Conservation (phyloP, 1,284 basidiomycete genomes). For the Cerioporus squamosus region DNA sequence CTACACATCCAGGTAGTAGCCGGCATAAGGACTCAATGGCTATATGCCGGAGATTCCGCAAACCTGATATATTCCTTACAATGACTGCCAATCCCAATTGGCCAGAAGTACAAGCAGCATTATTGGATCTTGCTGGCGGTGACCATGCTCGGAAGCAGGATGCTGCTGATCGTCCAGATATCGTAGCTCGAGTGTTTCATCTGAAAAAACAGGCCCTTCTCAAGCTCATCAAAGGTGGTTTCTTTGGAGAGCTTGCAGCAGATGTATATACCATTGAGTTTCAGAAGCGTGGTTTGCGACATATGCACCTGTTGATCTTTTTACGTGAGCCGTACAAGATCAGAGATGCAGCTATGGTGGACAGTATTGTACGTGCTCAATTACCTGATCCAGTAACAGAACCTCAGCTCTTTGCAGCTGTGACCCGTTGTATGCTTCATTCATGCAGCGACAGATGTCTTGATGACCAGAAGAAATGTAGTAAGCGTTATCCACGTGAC, state of each 20-base stretch:
- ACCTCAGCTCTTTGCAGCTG: conserved; percentile 41
- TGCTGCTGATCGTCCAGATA: conserved; percentile 47
- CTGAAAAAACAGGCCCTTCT: conserved; percentile 44
- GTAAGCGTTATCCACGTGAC: conserved; percentile 40
- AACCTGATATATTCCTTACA: conserved; percentile 46
- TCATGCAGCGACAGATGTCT: conserved; percentile 47
- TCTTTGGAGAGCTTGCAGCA: conserved; percentile 39
- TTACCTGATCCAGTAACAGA: conserved; percentile 44
- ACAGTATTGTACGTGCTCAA: conserved; percentile 44
- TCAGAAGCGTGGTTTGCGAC: conserved; percentile 53
- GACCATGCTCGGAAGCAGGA: conserved; percentile 34
- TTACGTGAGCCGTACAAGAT: conserved; percentile 36
- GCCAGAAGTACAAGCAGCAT: conserved; percentile 44
- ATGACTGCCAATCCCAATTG: conserved; percentile 52
- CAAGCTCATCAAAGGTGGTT: conserved; percentile 37
- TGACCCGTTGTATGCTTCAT: conserved; percentile 46
- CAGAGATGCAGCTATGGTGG: conserved; percentile 38
- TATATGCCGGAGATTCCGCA: conserved; percentile 33
- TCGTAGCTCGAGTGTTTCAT: conserved; percentile 50
- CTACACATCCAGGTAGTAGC: conserved; percentile 42
- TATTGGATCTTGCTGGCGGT: conserved; percentile 27
- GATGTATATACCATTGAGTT: conserved; percentile 53
- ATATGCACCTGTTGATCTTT: conserved; percentile 50
- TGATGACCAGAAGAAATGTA: conserved; percentile 41
- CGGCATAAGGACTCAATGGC: conserved; percentile 50